Conservation (phyloP, 306 rosid species). For the Glycine tomentella region DNA sequence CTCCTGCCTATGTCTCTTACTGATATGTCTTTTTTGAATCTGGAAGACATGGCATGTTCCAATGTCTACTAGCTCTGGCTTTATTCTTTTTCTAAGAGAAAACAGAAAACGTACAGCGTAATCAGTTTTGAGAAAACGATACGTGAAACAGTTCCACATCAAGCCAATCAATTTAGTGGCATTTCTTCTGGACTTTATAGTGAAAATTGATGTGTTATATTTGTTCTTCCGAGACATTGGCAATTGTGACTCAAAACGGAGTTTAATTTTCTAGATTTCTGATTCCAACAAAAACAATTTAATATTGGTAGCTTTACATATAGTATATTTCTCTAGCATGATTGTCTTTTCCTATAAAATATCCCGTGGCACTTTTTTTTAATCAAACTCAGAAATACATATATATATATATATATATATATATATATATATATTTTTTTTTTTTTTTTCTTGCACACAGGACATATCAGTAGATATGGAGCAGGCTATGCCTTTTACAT, state of each 20-base stretch:
- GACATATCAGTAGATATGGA: too few species aligned
- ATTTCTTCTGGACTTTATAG: slow-evolving; percentile 33
- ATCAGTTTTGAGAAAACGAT: slow-evolving; percentile 38
- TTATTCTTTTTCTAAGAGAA: slow-evolving; percentile 13
- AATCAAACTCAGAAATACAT: too few species aligned
- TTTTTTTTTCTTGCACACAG: too few species aligned
- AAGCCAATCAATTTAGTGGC: slow-evolving; percentile 12
- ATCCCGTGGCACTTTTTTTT: too few species aligned
- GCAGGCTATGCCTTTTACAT: too few species aligned
- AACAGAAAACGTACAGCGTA: slow-evolving; percentile 27
- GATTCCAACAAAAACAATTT: slow-evolving; percentile 26
- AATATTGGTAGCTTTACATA: neutral
- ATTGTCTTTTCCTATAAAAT: neutral
- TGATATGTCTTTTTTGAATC: slow-evolving; percentile 10
- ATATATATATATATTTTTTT: too few species aligned
- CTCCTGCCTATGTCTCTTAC: neutral
- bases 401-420: too few species aligned
- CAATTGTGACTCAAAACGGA: slow-evolving; percentile 14
- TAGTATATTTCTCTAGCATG: slow-evolving; percentile 24
- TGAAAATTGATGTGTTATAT: slow-evolving; percentile 13
- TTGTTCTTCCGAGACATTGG: slow-evolving; percentile 43
- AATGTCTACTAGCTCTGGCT: slow-evolving; percentile 18
- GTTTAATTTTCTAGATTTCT: slow-evolving; percentile 26
- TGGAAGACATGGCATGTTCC: slow-evolving; percentile 20
- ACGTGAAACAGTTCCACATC: slow-evolving; percentile 30